Percentiles rank a stretch among this genome's conserved stretches.
Conservation (phyloP, 2,329 filamentous ascomycete species). For the Penicillium sp. region DNA sequence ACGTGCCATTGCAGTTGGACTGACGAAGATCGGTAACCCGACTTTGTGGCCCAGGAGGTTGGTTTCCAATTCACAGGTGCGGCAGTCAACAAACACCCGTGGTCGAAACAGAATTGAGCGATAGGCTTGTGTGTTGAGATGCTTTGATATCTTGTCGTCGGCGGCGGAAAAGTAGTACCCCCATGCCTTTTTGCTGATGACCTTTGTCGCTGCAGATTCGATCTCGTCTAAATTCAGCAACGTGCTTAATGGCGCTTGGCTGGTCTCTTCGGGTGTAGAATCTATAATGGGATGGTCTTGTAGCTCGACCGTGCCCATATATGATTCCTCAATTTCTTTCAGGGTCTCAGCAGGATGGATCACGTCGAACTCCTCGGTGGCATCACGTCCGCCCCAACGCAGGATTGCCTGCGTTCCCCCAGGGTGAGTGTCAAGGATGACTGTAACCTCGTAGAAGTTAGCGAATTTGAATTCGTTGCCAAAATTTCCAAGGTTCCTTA, state of each 20-base stretch:
- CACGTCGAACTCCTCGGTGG: slow-evolving; percentile 94
- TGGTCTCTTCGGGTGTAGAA: slow-evolving; percentile 28
- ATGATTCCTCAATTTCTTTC: slow-evolving; percentile 75
- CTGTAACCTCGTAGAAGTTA: slow-evolving; percentile 53
- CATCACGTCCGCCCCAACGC: slow-evolving; percentile 82
- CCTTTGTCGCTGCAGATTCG: slow-evolving; percentile 74
- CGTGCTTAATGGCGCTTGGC: slow-evolving; percentile 58
- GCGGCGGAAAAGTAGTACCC: slow-evolving; percentile 90
- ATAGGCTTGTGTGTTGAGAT: slow-evolving; percentile 76
- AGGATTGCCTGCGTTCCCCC: slow-evolving; percentile 86
- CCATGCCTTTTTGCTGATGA: slow-evolving; percentile 82
- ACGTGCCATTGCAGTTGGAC: slow-evolving; percentile 86
- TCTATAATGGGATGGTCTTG: slow-evolving; percentile 36
- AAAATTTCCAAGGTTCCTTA: not conserved
- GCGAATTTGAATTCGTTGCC: too few relatives aligned
- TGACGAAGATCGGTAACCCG: slow-evolving; percentile 75
- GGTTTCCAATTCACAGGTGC: slow-evolving; percentile 71
- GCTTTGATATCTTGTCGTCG: slow-evolving; percentile 79
- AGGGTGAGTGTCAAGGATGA: slow-evolving; percentile 79
- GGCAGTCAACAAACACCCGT: slow-evolving; percentile 84
- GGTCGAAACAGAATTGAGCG: slow-evolving; percentile 80
- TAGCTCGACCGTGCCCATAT: slow-evolving; percentile 72
- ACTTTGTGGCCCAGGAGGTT: slow-evolving; percentile 72
- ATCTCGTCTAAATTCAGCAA: slow-evolving; percentile 89
- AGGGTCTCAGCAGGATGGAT: slow-evolving; percentile 88